Conservation (phyloP, 2,329 filamentous ascomycete genomes). For the Pochonia chlamydosporia region DNA sequence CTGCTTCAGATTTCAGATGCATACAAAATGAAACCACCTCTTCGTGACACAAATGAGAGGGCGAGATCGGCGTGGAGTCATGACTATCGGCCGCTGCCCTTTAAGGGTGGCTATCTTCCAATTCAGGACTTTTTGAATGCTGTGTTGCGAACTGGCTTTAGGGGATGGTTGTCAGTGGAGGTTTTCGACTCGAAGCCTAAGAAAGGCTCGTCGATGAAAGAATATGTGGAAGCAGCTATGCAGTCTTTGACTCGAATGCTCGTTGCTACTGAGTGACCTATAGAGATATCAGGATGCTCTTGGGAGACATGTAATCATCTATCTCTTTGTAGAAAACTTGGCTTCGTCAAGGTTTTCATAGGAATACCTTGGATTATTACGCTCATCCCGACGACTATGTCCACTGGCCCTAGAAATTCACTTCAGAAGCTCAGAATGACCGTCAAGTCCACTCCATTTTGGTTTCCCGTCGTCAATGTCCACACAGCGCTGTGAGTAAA, state of each 20-base stretch:
- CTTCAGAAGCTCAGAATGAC: not conserved
- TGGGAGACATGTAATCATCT: too few species aligned
- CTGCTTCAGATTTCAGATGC: conserved; percentile 71
- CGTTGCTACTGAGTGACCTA: not conserved
- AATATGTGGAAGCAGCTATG: not conserved
- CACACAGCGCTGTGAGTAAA: not conserved
- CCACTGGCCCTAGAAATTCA: too few species aligned
- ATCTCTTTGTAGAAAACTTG: too few species aligned
- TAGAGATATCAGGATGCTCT: too few species aligned
- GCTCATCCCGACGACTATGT: too few species aligned
- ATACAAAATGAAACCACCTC: conserved; percentile 54
- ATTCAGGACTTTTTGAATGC: too few species aligned
- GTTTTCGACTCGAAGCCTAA: too few species aligned
- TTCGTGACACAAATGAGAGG: conserved; percentile 42
- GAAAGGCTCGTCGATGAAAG: not conserved
- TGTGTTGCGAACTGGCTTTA: too few species aligned
- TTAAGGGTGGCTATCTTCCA: too few species aligned
- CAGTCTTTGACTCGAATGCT: not conserved
- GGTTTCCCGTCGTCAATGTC: conserved; percentile 1
- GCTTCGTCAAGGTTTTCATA: too few species aligned
- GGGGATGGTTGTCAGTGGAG: too few species aligned
- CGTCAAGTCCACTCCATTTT: not conserved
- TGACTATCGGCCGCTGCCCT: not conserved
- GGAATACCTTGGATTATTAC: too few species aligned
- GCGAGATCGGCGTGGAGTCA: conserved; percentile 62